Evolutionary conservation across 768 basidiomycete species (phyloP), one percentile per base, ranked within the genome.

Genomic region (Termitomyces sp.): DNA sequence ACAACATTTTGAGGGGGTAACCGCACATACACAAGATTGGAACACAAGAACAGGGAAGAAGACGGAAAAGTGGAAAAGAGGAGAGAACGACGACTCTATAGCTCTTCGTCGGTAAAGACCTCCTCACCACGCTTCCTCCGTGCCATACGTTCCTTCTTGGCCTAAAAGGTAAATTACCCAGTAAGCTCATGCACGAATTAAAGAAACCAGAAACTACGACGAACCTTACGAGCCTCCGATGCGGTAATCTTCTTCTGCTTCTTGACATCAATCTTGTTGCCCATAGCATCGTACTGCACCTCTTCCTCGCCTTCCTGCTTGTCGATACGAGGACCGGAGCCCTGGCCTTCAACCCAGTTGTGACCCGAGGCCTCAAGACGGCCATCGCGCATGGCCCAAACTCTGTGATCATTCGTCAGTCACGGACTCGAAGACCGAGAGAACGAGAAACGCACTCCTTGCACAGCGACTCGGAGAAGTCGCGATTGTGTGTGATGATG

Each of bases 331-430:
- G 94, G 76, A 12, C 96, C 96, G 20, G 94, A 83, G 59, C 97
- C 97, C 76, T 99, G 97, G 52, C 97, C 97, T 78, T 98, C 97
- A 71, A 97, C 94, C 96, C 96, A 97, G 86, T 97, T 96, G 84
- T 96, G 94, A 64, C 95, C 96, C 48, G 96, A 98, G 7, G 96
- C 94, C 81, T 96, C 94, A 65, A 98, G 88, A 68, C 82, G 88
- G 70, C 97, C 97, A 74, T 98, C 94, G 55, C 91, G 89, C 97
- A 98, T 99, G 44, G 97, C 96, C 97, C 97, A 98, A 45, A 98
- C 95, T 81, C 80, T 81, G 59, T 11, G 59, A 44, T 13, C 33
- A 24, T 20, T 59, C 4, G 20, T 50, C 64, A 52, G 59, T 35
- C 16, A 55, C 53, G 39, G 4, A 44, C 38, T 16, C 7, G 5